Evolutionary conservation across 2,329 filamentous ascomycete species (phyloP).

Genomic region (Elsinoe arachidis): DNA sequence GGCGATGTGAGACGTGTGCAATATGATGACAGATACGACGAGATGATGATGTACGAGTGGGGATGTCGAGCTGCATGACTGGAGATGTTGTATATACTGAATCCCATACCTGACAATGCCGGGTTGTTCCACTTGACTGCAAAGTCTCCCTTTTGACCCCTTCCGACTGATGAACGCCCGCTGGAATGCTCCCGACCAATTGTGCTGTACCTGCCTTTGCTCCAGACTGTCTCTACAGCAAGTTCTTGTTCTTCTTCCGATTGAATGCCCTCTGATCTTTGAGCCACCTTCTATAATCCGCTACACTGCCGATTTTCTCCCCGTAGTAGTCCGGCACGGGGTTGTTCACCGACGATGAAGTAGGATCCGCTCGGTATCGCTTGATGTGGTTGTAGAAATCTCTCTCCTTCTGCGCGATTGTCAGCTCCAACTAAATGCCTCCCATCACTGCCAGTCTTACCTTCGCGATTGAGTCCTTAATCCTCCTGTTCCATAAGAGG

Average conservation of each 20-base stretch:
- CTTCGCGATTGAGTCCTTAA: constrained; percentile 61
- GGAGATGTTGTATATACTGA: constrained; percentile 9
- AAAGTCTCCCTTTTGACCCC: not conserved
- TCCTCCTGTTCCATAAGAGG: constrained; percentile 62
- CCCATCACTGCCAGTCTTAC: constrained; percentile 36
- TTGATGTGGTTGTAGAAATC: constrained; percentile 89
- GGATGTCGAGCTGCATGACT: constrained; percentile 1
- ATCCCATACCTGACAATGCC: not conserved
- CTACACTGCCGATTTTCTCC: constrained; percentile 92
- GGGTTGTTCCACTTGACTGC: not conserved
- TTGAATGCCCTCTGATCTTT: constrained; percentile 97
- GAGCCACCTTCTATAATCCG: constrained; percentile 87
- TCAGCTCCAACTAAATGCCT: constrained; percentile 12
- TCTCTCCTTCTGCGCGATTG: constrained; percentile 63
- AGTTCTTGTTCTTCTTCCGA: constrained; percentile 65
- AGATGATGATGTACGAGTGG: not conserved
- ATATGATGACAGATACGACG: not conserved
- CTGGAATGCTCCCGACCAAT: not conserved
- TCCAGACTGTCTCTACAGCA: constrained; percentile 38
- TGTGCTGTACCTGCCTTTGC: not conserved
- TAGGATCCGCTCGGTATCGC: constrained; percentile 84
- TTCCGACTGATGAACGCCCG: not conserved
- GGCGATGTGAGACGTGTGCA: not conserved
- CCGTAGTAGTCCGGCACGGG: constrained; percentile 97
- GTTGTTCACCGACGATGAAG: constrained; percentile 79